Base-by-base conservation (phyloP, 768 basidiomycete genomes). In the Russula foetens region DNA sequence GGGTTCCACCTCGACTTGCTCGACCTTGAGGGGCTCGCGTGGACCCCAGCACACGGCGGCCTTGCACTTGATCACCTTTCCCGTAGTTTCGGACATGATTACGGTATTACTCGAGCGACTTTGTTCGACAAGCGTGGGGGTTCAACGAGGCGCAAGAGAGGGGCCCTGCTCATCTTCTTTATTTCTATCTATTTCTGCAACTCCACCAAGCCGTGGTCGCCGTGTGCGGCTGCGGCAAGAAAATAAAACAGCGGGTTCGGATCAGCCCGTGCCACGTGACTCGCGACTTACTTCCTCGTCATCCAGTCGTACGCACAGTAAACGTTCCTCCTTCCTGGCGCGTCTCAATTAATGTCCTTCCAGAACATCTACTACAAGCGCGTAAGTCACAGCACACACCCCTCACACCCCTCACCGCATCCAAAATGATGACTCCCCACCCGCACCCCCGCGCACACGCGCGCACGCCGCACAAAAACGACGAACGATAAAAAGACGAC, bases 1-100 rank as follows among this genome's bases (percentile, higher is more conserved):
- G 50, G 96, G 95, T 21, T 89, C 90, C 23, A 99, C 97, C 68
- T 97, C 88, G 67, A 99, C 85, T 41, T 92, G 85, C 74, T 98
- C 96, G 68, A 98, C 76, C 69, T 86, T 84, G 63, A 98, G 82
- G 50, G 82, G 82, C 72, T 92, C 81, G 66, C 88, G 89, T 14
- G 95, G 93, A 56, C 81, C 92, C 97, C 96, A 99, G 73, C 93
- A 96, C 60, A 99, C 86, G 41, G 92, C 91, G 35, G 92, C 95
- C 73, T 92, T 96, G 79, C 96, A 81, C 70, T 83, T 82, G 84
- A 96, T 77, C 72, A 73, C 71, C 72, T 90, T 85, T 64, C 93
- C 92, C 67, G 73, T 77, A 50, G 90, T 92, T 63, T 76, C 76
- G 41, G 87, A 83, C 90, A 92, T 94, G 71, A 67, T 64, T 12